These are phyloP conservation scores for Phoma sp. DNA, from an alignment of 2,329 filamentous ascomycete species.

Conservation along the genomic window DNA sequence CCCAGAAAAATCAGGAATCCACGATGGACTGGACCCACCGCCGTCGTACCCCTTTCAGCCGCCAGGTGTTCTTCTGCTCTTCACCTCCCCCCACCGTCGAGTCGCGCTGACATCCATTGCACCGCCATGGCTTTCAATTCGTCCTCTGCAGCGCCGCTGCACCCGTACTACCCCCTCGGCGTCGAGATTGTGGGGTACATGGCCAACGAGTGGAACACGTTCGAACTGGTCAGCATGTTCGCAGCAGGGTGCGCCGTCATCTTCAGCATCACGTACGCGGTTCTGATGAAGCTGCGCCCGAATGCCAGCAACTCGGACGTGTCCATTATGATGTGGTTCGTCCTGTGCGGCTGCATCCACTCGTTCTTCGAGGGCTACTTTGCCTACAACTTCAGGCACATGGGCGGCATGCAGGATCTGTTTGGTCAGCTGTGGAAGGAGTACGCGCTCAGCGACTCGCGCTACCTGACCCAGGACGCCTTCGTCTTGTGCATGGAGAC, in stretches of 20 bases:
- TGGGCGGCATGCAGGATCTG: constrained; percentile 72
- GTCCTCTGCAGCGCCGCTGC: constrained; percentile 40
- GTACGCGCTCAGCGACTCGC: constrained; percentile 84
- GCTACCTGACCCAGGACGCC: constrained; percentile 77
- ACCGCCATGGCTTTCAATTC: constrained; percentile 18
- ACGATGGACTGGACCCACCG: constrained; percentile 1
- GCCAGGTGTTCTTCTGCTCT: not conserved
- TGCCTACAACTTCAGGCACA: constrained; percentile 68
- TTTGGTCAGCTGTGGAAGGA: constrained; percentile 93
- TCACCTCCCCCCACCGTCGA: not conserved
- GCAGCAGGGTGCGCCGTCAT: constrained; percentile 62
- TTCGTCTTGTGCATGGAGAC: constrained; percentile 89
- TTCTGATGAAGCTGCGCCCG: constrained; percentile 62
- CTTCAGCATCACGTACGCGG: constrained; percentile 62
- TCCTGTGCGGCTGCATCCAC: constrained; percentile 76
- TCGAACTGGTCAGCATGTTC: constrained; percentile 67
- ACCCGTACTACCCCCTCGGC: constrained; percentile 76
- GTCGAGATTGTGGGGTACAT: constrained; percentile 68
- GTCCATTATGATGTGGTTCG: constrained; percentile 74
- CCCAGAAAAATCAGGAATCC: not conserved
- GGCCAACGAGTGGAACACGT: constrained; percentile 68
- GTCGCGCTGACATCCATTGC: constrained; percentile 19
- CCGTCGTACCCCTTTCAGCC: not conserved
- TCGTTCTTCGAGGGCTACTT: constrained; percentile 88
- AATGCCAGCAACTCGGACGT: constrained; percentile 62